Evolutionary conservation across 352 stramenopile genomes (phyloP).

Genomic region (Phytophthora macrochlamydospora): DNA sequence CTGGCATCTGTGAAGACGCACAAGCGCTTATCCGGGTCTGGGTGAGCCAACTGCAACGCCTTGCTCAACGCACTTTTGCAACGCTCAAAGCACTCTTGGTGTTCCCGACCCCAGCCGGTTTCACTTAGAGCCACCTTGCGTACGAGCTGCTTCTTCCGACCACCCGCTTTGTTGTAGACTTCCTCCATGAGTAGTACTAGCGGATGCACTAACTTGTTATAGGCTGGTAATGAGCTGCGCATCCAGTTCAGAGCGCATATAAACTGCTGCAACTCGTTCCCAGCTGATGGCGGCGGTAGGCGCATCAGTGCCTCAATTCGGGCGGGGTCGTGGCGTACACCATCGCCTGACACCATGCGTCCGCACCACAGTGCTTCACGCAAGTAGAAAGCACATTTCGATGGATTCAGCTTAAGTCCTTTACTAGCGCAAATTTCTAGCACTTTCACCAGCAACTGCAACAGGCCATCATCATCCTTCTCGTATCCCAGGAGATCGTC

Average conservation of each 20-base stretch:
- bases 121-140: neutral
- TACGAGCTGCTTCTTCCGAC: neutral
- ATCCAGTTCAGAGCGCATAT: neutral
- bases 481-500: neutral
- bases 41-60: neutral
- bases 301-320: neutral
- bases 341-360: too few relatives aligned
- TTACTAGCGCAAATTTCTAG: neutral
- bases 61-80: neutral
- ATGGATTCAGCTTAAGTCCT: neutral
- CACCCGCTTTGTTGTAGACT: neutral
- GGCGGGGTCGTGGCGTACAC: neutral
- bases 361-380: too few relatives aligned
- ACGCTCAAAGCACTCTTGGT: neutral
- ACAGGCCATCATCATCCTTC: neutral
- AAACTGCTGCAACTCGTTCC: neutral
- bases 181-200: neutral
- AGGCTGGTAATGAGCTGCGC: neutral
- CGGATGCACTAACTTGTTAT: neutral
- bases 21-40: neutral
- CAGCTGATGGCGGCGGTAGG: neutral
- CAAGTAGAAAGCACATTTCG: neutral
- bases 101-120: neutral
- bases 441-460: neutral
- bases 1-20: neutral